These are phyloP conservation scores for Spizellomyces sp. DNA, from an alignment of 192 early-diverging fungal genomes.

Conservation along the genomic window DNA sequence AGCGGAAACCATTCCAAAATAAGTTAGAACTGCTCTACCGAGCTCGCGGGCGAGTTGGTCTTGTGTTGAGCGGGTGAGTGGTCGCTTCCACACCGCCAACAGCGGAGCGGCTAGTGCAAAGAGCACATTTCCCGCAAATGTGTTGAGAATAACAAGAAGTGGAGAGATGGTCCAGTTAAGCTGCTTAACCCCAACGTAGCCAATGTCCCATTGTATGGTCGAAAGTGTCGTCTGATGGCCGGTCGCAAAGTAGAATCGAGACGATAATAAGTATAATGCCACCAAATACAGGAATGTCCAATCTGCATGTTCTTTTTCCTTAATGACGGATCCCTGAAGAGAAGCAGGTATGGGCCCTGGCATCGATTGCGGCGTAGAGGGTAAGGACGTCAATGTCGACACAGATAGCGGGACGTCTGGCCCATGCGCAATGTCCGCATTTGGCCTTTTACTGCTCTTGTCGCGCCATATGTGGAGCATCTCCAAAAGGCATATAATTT, in stretches of 20 bases:
- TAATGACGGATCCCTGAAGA: too few relatives aligned
- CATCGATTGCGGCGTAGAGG: background rate
- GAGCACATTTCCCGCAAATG: slow-evolving; percentile 58
- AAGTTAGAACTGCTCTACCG: slow-evolving; percentile 36
- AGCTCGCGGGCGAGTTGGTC: slow-evolving; percentile 45
- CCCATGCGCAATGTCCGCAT: too few relatives aligned
- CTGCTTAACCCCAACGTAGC: slow-evolving; percentile 80
- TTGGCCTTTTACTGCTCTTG: background rate
- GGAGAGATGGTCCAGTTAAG: slow-evolving; percentile 74
- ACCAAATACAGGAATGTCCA: slow-evolving; percentile 42
- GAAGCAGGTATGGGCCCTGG: too few relatives aligned
- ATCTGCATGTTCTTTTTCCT: background rate
- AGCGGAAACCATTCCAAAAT: slow-evolving; percentile 44
- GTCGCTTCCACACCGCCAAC: slow-evolving; percentile 57
- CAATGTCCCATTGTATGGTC: slow-evolving; percentile 89
- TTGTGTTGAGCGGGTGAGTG: slow-evolving; percentile 40
- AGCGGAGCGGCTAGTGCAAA: slow-evolving; percentile 58
- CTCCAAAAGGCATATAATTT: slow-evolving; percentile 40
- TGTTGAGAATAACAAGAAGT: slow-evolving; percentile 75
- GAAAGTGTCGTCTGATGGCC: slow-evolving; percentile 90
- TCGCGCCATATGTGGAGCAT: slow-evolving; percentile 39
- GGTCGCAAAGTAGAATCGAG: slow-evolving; percentile 80
- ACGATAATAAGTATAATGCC: slow-evolving; percentile 47
- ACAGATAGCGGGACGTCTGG: background rate
- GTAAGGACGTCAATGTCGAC: background rate